These are phyloP conservation scores for Purpureocillium takamizusanense DNA, from an alignment of 2,329 filamentous ascomycete species.

Conservation along the genomic window DNA sequence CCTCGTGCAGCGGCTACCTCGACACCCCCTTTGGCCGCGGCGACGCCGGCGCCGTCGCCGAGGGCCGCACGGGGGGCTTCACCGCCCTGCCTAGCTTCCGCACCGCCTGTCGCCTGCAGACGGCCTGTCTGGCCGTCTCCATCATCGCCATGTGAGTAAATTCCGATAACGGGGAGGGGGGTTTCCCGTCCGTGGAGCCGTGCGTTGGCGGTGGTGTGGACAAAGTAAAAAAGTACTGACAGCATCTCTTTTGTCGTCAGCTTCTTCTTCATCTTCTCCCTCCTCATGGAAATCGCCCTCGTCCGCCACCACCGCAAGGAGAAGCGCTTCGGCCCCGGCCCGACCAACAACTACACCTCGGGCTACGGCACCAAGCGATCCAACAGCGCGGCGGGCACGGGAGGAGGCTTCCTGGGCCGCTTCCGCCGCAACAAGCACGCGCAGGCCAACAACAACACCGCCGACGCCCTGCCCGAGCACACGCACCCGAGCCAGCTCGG, in stretches of 20 bases:
- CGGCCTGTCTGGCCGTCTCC: slow-evolving; percentile 66
- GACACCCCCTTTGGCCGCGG: slow-evolving; percentile 63
- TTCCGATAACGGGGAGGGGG: too few species aligned
- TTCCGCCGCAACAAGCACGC: slow-evolving; percentile 19
- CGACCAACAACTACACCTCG: slow-evolving; percentile 49
- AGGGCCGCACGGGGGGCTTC: slow-evolving; percentile 35
- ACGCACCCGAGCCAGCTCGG: slow-evolving; percentile 31
- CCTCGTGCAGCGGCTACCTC: slow-evolving; percentile 51
- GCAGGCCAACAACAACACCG: slow-evolving; percentile 11
- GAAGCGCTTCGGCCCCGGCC: slow-evolving; percentile 55
- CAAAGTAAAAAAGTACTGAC: too few species aligned
- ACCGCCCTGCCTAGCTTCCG: slow-evolving; percentile 35
- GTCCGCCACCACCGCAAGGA: slow-evolving; percentile 64
- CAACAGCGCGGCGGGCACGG: slow-evolving; percentile 6
- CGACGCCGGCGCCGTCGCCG: slow-evolving; percentile 38
- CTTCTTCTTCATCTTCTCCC: slow-evolving; percentile 67
- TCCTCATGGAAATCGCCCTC: slow-evolving; percentile 58
- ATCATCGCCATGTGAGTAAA: slow-evolving; percentile 62
- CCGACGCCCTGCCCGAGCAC: slow-evolving; percentile 28
- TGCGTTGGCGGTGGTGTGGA: too few species aligned
- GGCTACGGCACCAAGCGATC: slow-evolving; percentile 26
- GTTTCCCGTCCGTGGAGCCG: too few species aligned
- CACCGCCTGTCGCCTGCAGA: slow-evolving; percentile 64
- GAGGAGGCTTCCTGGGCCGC: slow-evolving; percentile 24
- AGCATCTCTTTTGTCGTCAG: too few species aligned